Conservation (phyloP, 2,329 filamentous ascomycete genomes). For the Verticillium dahliae region DNA sequence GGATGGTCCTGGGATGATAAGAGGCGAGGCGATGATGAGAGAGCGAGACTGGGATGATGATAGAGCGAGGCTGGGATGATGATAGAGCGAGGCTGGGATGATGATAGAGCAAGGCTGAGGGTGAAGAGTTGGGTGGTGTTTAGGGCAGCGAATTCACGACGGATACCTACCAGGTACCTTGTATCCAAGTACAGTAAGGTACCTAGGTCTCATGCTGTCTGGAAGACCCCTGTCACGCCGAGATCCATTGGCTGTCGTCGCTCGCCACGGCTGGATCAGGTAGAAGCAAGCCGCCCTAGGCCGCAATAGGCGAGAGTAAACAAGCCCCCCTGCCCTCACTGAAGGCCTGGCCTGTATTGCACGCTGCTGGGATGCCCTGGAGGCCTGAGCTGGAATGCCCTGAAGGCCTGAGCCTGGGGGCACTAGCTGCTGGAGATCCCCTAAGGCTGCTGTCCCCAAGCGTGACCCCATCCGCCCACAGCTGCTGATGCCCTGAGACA, state of each 20-base stretch:
- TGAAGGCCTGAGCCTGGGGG: no score
- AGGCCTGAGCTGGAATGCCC: no score
- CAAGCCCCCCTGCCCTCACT: conserved; percentile 18
- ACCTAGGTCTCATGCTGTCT: not conserved
- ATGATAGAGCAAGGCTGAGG: not conserved
- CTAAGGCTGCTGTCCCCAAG: no score
- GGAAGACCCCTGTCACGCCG: not conserved
- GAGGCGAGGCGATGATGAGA: no score
- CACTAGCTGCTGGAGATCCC: no score
- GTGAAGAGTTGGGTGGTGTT: not conserved
- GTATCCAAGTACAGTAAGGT: not conserved
- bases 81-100: no score
- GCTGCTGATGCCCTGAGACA: no score
- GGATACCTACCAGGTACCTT: not conserved
- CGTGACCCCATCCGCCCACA: no score
- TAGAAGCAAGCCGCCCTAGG: conserved; percentile 20
- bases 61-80: no score
- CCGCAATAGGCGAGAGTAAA: conserved; percentile 38
- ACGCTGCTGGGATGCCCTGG: no score
- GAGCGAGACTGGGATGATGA: no score
- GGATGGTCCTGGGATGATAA: no score
- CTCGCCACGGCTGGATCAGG: not conserved
- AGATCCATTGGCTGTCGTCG: conserved; percentile 1
- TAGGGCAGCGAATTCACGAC: not conserved
- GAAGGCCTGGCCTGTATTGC: conserved; percentile 6